phyloP scores from a whole-genome alignment of 345 rosid genomes.

The Arabidopsis arenosa region DNA sequence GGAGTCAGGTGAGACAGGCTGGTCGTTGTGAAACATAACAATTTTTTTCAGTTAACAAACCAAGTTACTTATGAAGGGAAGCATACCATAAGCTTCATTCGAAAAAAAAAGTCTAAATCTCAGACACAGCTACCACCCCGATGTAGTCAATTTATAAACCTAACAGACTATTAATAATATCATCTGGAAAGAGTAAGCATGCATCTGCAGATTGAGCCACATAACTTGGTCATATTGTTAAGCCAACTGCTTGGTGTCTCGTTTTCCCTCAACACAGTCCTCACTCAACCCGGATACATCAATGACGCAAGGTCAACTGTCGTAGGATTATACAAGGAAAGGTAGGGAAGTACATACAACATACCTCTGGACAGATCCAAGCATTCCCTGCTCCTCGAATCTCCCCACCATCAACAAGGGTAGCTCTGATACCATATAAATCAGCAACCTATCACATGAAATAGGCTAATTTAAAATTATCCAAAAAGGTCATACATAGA shows the following conservation, averaged over 20 bases:
- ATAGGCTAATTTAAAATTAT: conserved; percentile 23
- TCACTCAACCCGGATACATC: conserved; percentile 8
- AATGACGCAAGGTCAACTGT: conserved; percentile 5
- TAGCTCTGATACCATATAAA: conserved; percentile 96
- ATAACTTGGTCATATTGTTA: conserved; percentile 1
- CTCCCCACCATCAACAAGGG: conserved; percentile 98
- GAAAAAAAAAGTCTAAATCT: neutral
- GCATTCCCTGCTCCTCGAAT: conserved; percentile 99
- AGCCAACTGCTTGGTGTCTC: neutral
- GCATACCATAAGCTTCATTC: conserved; percentile 5
- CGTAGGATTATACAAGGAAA: conserved; percentile 18
- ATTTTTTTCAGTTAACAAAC: neutral
- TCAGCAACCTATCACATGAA: conserved; percentile 77
- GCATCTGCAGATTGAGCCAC: conserved; percentile 17
- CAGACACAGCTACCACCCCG: conserved; percentile 9
- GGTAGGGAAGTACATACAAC: neutral
- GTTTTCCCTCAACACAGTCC: conserved; percentile 4
- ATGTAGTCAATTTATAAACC: conserved; percentile 8
- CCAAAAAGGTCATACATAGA: conserved; percentile 5
- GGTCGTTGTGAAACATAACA: neutral
- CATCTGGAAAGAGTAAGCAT: conserved; percentile 25
- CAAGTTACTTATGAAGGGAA: neutral
- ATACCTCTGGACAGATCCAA: conserved; percentile 99
- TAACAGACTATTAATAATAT: neutral
- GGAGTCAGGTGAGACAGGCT: neutral